These are phyloP conservation scores for Corynascus novoguineensis DNA, from an alignment of 495 filamentous ascomycete species.

Conservation along the genomic window DNA sequence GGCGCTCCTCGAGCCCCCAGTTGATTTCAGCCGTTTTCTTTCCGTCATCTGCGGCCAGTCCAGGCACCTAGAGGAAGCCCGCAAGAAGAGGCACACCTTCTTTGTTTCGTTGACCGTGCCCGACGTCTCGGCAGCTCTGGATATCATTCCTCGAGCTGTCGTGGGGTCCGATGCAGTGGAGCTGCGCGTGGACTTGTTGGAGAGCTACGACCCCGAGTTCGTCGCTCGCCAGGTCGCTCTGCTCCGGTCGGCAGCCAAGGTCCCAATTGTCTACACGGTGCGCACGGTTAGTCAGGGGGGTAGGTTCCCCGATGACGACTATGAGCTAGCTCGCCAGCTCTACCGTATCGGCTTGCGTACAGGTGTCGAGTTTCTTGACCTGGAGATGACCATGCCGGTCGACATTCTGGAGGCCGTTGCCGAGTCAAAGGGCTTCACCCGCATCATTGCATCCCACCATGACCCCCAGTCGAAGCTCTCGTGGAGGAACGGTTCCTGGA, in stretches of 20 bases:
- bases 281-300: conserved; percentile 83
- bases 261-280: conserved; percentile 91
- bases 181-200: conserved; percentile 83
- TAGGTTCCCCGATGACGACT: conserved; percentile 73
- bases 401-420: conserved; percentile 61
- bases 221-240: conserved; percentile 76
- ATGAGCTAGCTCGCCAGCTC: conserved; percentile 61
- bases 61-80: conserved; percentile 58
- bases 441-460: conserved; percentile 93
- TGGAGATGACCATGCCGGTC: conserved; percentile 85
- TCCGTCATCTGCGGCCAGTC: conserved; percentile 63
- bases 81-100: conserved; percentile 72
- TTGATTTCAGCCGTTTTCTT: conserved; percentile 78
- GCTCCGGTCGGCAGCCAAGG: conserved; percentile 64
- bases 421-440: conserved; percentile 59
- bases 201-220: conserved; percentile 70
- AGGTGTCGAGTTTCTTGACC: conserved; percentile 85
- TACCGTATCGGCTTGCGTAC: conserved; percentile 74
- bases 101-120: conserved; percentile 89
- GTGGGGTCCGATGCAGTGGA: conserved; percentile 93
- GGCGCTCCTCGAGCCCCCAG: conserved; percentile 54
- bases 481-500: conserved; percentile 87
- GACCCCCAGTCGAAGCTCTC: conserved; percentile 73
- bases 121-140: conserved; percentile 55
- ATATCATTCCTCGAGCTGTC: conserved; percentile 63